Base-by-base conservation (phyloP, 1,284 basidiomycete genomes). In the Vanrija pseudolonga region DNA sequence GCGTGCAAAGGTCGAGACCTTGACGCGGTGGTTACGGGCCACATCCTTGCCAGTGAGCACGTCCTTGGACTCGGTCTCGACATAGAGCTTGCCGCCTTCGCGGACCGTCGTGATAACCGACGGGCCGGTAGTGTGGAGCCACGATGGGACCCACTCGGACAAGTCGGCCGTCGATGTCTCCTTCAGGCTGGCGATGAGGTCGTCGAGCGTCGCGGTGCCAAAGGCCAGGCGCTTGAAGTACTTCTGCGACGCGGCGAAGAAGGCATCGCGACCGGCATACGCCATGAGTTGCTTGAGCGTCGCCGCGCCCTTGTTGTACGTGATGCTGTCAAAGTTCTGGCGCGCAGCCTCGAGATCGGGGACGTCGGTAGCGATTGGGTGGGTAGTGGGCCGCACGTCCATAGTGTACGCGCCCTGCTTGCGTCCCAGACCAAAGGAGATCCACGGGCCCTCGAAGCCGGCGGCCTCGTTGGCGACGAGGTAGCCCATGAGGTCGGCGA, bases 401-500 rank as follows among this genome's bases (percentile, higher is more conserved):
- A 37, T 42, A 2, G 37, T 43, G 43, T 54, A 54, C 2, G 52
- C 52, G 41, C 52, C 40, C 47, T 54, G 52, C 47, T 54, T 54
- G 23, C 52, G 46, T 4, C 14, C 15, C 14, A 54, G 52, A 5
- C 42, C 52, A 19, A 54, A 54, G 2, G 41, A 26, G n/a, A 54
- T 23, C 52, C 52, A 54, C 2, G 47, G 37, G 14, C 41, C 41
- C 18, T 51, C 22, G 26, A n/a, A 54, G 24, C 52, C 52, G 1
- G 52, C 52, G 8, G 20, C 20, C 52, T 54, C 52, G n/a, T 20
- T 48, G 8, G 47, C 32, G 14, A 39, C 52, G 15, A 49, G 47
- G 52, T 54, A 48, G 24, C 52, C 52, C 46, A 54, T 48, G 37
- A 54, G 52, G 38, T 54, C 52, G 42, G 52, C 52, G 23, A 54